Base-by-base conservation (phyloP, 495 filamentous ascomycete genomes). In the Echria macrotheca region DNA sequence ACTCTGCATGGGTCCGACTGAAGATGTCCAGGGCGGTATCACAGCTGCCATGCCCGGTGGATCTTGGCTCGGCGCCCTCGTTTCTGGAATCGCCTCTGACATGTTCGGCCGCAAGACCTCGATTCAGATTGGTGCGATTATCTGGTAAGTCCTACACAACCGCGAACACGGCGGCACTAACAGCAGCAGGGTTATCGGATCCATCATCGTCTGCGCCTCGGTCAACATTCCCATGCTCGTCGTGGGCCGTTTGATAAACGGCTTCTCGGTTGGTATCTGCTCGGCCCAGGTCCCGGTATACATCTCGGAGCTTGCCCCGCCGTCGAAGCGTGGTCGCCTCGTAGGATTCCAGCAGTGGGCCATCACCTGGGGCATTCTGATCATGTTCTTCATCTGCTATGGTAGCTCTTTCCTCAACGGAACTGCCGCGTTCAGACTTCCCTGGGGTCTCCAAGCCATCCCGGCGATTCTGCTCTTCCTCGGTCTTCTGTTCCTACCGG, bases 271-370 rank as follows among this genome's bases (percentile, higher is more conserved):
- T 33, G 87, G 86, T 56, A 84, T 90, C 58, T 85, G 81, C 66
- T 87, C 83, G 33, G 86, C 85, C 23, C 84, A 88, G 57, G 84
- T 88, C 25, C 87, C 87, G 0, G 85, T 89, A 44, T 90, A 90
- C 61, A 82, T 89, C 44, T 79, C 83, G 17, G 87, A 90, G 57
- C 57, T 90, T 6, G 76, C 86, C 4, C 82, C 79, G 7, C 84
- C 84, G 3, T 72, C 74, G 29, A 82, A 81, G 66, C 79, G 86
- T 58, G 86, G 86, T 22, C 75, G 83, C 26, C 72, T 91, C 12
- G 79, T 88, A 24, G 81, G 83, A 26, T 69, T 80, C 50, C 82
- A 89, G 54, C 85, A 88, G 67, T 87, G 85, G 84, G 80, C 85
- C 36, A 87, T 89, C 53, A 87, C 82, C 44, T 87, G 83, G 61